A percentile compares a stretch with the other conserved stretches of the same genome.
phyloP scores from a whole-genome alignment of 2,329 filamentous ascomycete genomes.

The Penicillium verrucosum region DNA sequence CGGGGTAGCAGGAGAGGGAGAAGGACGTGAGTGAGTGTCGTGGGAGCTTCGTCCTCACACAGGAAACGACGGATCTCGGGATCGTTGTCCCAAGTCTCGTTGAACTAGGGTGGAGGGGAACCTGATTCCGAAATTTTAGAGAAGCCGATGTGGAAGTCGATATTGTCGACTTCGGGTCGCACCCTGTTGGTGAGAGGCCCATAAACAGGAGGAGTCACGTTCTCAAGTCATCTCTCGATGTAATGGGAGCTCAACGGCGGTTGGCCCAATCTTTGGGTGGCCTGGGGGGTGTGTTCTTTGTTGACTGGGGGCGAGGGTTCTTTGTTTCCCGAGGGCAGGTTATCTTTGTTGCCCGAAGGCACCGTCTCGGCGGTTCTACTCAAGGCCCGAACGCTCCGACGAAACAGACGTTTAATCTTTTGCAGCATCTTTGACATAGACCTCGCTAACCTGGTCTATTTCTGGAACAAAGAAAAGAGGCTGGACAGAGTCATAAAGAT shows the following conservation, averaged over 20 bases:
- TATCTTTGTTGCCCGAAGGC: not conserved
- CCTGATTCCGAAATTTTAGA: not conserved
- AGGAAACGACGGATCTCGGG: not conserved
- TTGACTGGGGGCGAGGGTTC: not conserved
- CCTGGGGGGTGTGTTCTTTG: not conserved
- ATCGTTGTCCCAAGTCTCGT: not conserved
- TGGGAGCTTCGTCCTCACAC: not conserved
- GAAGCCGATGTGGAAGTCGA: not conserved
- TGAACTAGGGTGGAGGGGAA: not conserved
- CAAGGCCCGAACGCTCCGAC: not conserved
- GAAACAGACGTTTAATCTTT: not conserved
- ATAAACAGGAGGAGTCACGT: not conserved
- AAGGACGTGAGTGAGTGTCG: not conserved
- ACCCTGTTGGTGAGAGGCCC: not conserved
- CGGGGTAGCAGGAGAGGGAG: not conserved
- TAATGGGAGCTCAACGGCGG: not conserved
- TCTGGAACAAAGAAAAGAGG: slow-evolving; percentile 5
- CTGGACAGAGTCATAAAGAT: not conserved
- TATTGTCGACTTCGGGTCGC: not conserved
- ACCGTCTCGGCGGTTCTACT: not conserved
- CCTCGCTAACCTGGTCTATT: not conserved
- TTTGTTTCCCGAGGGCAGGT: not conserved
- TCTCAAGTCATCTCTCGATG: not conserved
- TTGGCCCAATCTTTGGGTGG: not conserved
- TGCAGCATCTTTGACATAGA: not conserved